A percentile compares a stretch with the other conserved stretches of the same genome.
Conservation (phyloP, 2,329 filamentous ascomycete species). For the Plenodomus tracheiphilus region DNA sequence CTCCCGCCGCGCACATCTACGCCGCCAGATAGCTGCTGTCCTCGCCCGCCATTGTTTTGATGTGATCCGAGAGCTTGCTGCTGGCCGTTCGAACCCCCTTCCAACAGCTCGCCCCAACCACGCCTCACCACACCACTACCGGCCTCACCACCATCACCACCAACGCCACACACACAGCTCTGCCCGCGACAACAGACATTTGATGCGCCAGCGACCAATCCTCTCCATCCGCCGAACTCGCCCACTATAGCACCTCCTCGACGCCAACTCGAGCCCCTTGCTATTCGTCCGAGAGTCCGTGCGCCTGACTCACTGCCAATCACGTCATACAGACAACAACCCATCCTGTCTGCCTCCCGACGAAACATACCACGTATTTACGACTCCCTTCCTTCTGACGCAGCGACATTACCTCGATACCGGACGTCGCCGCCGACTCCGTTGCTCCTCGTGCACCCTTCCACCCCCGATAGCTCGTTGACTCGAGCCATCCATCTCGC, state of each 20-base stretch:
- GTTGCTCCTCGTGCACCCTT: constrained; percentile 12
- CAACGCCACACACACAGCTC: constrained; percentile 9
- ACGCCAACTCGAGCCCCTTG: constrained; percentile 23
- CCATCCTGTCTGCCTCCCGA: constrained; percentile 30
- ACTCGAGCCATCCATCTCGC: constrained; percentile 44
- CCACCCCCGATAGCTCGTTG: constrained; percentile 42
- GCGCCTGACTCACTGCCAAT: constrained; percentile 42
- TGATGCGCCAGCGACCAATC: constrained; percentile 28
- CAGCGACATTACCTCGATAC: constrained; percentile 40
- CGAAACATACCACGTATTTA: constrained; percentile 42
- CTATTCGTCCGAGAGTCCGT: constrained; percentile 38
- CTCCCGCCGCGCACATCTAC: constrained; percentile 20
- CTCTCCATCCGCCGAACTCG: constrained; percentile 28
- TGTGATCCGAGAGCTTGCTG: constrained; percentile 32
- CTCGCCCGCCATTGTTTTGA: constrained; percentile 37
- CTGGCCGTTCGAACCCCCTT: constrained; percentile 29
- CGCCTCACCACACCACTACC: constrained; percentile 15
- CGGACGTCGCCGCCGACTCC: constrained; percentile 33
- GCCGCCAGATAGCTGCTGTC: constrained; percentile 31
- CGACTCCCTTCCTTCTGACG: constrained; percentile 44
- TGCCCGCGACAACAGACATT: constrained; percentile 13
- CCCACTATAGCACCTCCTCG: constrained; percentile 29
- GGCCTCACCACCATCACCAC: constrained; percentile 17
- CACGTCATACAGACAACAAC: constrained; percentile 31
- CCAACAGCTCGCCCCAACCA: constrained; percentile 22